Evolutionary conservation across 2,329 filamentous ascomycete genomes (phyloP), one percentile per base, ranked within the genome.

Genomic region (Trichoderma simmonsii): DNA sequence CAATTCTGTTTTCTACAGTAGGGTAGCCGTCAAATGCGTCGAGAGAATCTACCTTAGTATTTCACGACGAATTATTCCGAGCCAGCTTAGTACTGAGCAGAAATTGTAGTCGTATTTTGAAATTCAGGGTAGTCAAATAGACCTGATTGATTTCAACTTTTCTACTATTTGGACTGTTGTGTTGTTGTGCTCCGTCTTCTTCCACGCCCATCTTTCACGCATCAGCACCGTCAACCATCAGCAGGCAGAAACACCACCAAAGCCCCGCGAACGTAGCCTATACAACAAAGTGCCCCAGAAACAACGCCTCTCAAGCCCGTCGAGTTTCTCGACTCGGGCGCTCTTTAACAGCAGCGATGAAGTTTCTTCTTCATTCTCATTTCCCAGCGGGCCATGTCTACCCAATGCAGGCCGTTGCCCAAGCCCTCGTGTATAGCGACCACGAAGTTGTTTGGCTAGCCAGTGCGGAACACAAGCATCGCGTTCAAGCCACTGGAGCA

Each of bases 371-470:
- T 8, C 78, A 82, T 67, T 83, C 82, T 9, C 81, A 81, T 69
- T 82, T 82, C 56, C 82, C 81, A 11, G 81, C 80, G 0, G 81
- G 81, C 51, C 82, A 83, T 75, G 78, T 80, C 28, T 79, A 81
- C 39, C 82, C 82, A 15, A 82, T 82, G 79, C 81, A 82, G 69
- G 81, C 82, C 6, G 77, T 83, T 4, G 81, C 81, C 62, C 77
- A 79, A 70, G 79, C 81, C 61, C 80, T 83, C 26, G 76, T 82
- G 36, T 76, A 76, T 28, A 79, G 78, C 36, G 81, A 81, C 71
- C 82, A 83, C 73, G 74, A 81, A 7, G 81, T 83, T 60, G 72
- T 80, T 12, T 84, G 82, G 82, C 77, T 82, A 39, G 80, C 81
- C 1, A 79, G 77, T 56, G 75, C 76, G 12, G 75, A 77, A n/a